Base-by-base conservation (phyloP, 192 early-diverging fungal species). In the Rhizophagus sp. region DNA sequence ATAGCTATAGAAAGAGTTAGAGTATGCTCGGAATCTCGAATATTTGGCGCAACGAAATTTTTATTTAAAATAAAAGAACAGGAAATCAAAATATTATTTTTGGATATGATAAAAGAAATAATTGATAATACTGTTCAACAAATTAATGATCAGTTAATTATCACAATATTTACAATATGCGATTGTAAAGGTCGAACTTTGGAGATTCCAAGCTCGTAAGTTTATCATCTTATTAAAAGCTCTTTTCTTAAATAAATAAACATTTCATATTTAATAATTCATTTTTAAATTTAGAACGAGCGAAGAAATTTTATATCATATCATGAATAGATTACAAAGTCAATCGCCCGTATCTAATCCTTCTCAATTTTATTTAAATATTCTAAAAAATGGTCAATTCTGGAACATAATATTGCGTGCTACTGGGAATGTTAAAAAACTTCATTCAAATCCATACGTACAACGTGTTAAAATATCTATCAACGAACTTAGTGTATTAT, bases 241-340 rank as follows among this genome's bases (percentile, higher is more conserved):
- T 41, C 39, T 41, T 7, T 41, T 41, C 39, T 7, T 41, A 41
- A 41, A 41, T 6, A 41, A 41, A 41, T 6, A 41, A 41, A 8
- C 0, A 7, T 41, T 41, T 8, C 5, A 41, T 41, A 41, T 41
- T 2, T 36, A 10, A 39, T 9, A 13, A 70, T 39, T 70, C 44
- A 10, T 44, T n/a, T 22, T 34, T 25, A 66, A n/a, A 12, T n/a
- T 50, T 73, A 73, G 71, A 27, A 25, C 17, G 30, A 19, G 71
- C 24, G 71, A 73, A 73, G 47, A 73, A 5, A 25, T 52, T 11
- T 73, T 73, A 10, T 73, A 25, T 30, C 27, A 73, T 50, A 73
- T 73, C 9, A 50, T 73, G 47, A 33, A 24, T 52, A 33, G 4
- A 47, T 49, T 73, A 10, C 47, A 27, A 27, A 27, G 7, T 22